Base-by-base conservation (phyloP, 2,329 filamentous ascomycete species). In the Pyricularia grisea region DNA sequence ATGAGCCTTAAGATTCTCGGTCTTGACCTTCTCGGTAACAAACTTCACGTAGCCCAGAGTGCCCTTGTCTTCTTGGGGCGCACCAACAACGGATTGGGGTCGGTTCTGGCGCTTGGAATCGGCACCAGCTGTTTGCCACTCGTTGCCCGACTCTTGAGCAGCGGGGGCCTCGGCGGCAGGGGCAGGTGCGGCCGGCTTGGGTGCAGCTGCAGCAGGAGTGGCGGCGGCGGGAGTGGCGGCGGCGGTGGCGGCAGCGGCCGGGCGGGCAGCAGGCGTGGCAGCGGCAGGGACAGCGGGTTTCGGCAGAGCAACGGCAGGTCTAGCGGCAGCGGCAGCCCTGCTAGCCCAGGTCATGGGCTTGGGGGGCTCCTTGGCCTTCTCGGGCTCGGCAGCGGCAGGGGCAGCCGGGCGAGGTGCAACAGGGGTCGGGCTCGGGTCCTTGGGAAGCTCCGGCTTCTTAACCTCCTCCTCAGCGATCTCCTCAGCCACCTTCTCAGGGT, bases 1-100 rank as follows among this genome's bases (percentile, higher is more conserved):
- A 68, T 88, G 85, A 68, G 85, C 84, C 78, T 86, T 90, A 70
- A 99, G 84, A 65, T 92, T 87, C 60, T 88, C 87, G 17, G 89
- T 86, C 77, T 92, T 87, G 68, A 99, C 90, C 81, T 93, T 94
- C 42, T 97, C 93, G 67, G 90, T 94, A 67, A 98, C 94, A 75
- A 94, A 97, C 84, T 97, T 97, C 79, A 99, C 93, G 79, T 97
- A 98, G 25, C 91, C 95, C 73, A 93, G 87, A 68, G 90, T 90
- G 71, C 88, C 88, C 72, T 94, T 90, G 75, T 92, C 91, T 75
- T 94, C 91, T 65, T 81, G 77, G n/a, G 81, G 79, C 30, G 84
- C 79, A 67, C 83, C 83, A 69, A 88, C 83, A 74, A 88, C 84
- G 68, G 89, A 87, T 79, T 92, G 90, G 67, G 87, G 87, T 72